Evolutionary conservation across 805 yeast species (phyloP), one percentile per base, ranked within the genome.

Genomic region (Huiozyma naganishii): DNA sequence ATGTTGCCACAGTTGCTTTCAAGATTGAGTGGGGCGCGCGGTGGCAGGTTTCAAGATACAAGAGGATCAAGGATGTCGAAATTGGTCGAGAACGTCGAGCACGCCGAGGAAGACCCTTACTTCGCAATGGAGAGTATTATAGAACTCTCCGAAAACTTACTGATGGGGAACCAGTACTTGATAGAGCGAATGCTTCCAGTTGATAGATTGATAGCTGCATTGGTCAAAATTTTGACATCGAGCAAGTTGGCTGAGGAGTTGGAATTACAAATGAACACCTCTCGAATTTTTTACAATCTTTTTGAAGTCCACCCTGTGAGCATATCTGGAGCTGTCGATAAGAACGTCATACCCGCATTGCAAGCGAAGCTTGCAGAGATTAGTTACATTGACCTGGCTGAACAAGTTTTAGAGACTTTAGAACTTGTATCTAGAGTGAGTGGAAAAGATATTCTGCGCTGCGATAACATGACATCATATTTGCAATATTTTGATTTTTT

Each of bases 321-420:
- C 38, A 73, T 79, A 6, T 71, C 73, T 42, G 74, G 71, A 32
- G 79, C 86, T 3, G 79, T 86, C 2, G 67, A 72, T 17, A 76
- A 76, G 12, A 81, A 82, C 35, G 82, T 80, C 0, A 72, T 88
- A 6, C 80, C 77, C 37, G 77, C 76, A 0, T 67, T 92, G 27
- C 76, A 82, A 50, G 66, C 70, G 6, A 83, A 83, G 48, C 61
- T 92, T 33, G 55, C 75, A 45, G 94, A 86, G 48, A 80, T 90
- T 12, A 77, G 79, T 43, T 89, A 77, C 57, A 89, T 90, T 43
- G 98, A 90, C 58, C 68, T 90, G 43, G 95, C 95, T 0, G 98
- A 90, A 57, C 96, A 89, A 62, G 87, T 88, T 0, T 64, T 88
- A 36, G 89, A 81, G 54, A 78, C 89, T 0, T 64, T 83, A 39